phyloP scores from a whole-genome alignment of 2,329 filamentous ascomycete genomes.

The Orbilia quercus region DNA sequence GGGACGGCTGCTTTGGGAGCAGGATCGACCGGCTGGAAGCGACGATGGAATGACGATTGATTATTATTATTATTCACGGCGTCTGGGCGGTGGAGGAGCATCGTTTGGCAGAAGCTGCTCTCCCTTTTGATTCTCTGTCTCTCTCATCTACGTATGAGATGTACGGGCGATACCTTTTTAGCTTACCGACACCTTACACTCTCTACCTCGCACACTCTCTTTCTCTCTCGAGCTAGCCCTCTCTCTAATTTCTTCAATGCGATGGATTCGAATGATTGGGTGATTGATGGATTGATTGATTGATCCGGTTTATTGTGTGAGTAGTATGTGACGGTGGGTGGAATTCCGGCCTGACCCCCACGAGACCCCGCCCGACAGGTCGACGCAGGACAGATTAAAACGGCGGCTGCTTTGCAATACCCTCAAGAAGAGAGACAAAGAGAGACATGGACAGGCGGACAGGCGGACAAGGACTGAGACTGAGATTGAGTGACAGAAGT shows the following conservation, averaged over 20 bases:
- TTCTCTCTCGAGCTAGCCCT: background rate
- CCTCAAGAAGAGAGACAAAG: background rate
- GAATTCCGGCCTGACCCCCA: constrained; percentile 44
- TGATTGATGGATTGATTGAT: no score
- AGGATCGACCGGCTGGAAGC: constrained; percentile 47
- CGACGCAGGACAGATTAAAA: constrained; percentile 27
- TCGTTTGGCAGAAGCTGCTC: constrained; percentile 25
- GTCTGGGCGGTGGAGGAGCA: constrained; percentile 50
- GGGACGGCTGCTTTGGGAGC: constrained; percentile 37
- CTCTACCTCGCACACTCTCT: constrained; percentile 18
- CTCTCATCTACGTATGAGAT: no score
- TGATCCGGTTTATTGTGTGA: no score
- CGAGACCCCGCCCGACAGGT: constrained; percentile 55
- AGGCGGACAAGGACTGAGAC: no score
- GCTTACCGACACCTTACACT: constrained; percentile 7
- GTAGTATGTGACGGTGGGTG: no score
- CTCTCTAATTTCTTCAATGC: no score
- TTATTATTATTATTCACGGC: constrained; percentile 31
- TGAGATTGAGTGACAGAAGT: no score
- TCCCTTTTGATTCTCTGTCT: constrained; percentile 3
- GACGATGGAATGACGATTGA: constrained; percentile 33
- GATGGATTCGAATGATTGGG: no score
- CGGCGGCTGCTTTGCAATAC: background rate
- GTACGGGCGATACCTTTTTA: no score
- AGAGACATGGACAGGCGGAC: background rate